Percentiles rank a stretch among this genome's conserved stretches.
Evolutionary conservation across 371 early-diverging fungal genomes (phyloP).

Genomic region (Blakeslea trispora): DNA sequence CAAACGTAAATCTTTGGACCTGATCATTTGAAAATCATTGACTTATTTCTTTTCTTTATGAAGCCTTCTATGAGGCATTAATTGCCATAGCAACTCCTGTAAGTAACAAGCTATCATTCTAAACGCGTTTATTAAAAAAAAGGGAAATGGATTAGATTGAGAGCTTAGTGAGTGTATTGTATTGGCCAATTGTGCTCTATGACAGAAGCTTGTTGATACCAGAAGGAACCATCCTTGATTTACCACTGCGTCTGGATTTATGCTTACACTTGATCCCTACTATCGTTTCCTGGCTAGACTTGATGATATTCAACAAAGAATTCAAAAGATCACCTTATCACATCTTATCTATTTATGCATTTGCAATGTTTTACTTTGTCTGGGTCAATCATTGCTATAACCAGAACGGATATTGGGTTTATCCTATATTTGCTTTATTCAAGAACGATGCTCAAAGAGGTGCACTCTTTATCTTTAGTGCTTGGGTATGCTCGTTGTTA

Average conservation of each 20-base stretch:
- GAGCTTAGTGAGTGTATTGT: conserved; percentile 26
- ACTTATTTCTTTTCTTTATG: neutral
- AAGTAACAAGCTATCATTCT: too few relatives aligned
- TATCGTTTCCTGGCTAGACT: conserved; percentile 17
- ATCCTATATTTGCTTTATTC: conserved; percentile 24
- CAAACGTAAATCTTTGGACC: conserved; percentile 5
- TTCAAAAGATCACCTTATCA: conserved; percentile 21
- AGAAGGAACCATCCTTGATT: conserved; percentile 9
- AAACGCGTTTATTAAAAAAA: too few relatives aligned
- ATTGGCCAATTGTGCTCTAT: conserved; percentile 30
- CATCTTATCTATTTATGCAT: conserved; percentile 19
- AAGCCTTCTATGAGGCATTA: conserved; percentile 20
- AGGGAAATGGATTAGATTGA: conserved; percentile 19
- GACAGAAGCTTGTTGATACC: conserved; percentile 23
- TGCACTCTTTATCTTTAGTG: conserved; percentile 21
- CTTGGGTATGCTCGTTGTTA: conserved; percentile 18
- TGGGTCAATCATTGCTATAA: conserved; percentile 23
- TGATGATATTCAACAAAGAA: conserved; percentile 17
- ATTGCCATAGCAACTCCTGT: conserved; percentile 27
- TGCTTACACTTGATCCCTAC: conserved; percentile 23
- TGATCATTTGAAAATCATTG: neutral
- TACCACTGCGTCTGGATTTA: conserved; percentile 21
- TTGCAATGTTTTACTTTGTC: conserved; percentile 16
- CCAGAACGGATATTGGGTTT: conserved; percentile 23
- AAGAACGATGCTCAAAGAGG: conserved; percentile 14